Base-by-base conservation (phyloP, 2,329 filamentous ascomycete genomes). In the Sclerotinia trifoliorum region DNA sequence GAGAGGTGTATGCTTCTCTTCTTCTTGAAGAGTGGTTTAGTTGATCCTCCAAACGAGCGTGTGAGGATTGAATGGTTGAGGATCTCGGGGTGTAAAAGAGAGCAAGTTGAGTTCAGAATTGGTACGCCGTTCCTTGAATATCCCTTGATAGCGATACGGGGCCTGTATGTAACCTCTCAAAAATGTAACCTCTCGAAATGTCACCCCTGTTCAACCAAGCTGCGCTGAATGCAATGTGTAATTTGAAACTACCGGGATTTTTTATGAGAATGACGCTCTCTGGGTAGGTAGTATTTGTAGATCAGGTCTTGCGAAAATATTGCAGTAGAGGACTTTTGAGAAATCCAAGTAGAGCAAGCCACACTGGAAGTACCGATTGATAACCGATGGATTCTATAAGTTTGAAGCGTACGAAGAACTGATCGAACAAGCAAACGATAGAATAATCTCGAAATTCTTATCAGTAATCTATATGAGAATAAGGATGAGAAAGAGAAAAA, bases 121-220 rank as follows among this genome's bases (percentile, higher is more conserved):
- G 54, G 29, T 26, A 39, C 32, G 29, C 39, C 44, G 46, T 51
- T 62, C 29, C 46, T 51, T 62, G 58, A 62, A 51, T 62, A 51
- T 24, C 58, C 58, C 58, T 62, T 62, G 58, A 62, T 62, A 49
- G 58, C 58, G 58, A 62, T 51, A 62, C 26, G 58, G 46, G 58
- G 29, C 15, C 44, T 62, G 29, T 21, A 4, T 62, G 29, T 21
- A 4, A 11, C 29, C 29, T 29, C 29, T 3, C 2, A 29, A 29
- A 29, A n/a, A 24, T 61, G 21, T 32, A 11, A 10, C n/a, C 57
- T 48, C 44, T 21, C 15, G 2, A 8, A n/a, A 49, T 17, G 13
- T 19, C 21, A 19, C 44, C 58, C 46, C 29, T 62, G 44, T 21
- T 49, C 29, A 24, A 15, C 6, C 44, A 35, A 15, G 10, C 44